Base-by-base conservation (phyloP, 306 rosid species). In the Mucuna pruriens region DNA sequence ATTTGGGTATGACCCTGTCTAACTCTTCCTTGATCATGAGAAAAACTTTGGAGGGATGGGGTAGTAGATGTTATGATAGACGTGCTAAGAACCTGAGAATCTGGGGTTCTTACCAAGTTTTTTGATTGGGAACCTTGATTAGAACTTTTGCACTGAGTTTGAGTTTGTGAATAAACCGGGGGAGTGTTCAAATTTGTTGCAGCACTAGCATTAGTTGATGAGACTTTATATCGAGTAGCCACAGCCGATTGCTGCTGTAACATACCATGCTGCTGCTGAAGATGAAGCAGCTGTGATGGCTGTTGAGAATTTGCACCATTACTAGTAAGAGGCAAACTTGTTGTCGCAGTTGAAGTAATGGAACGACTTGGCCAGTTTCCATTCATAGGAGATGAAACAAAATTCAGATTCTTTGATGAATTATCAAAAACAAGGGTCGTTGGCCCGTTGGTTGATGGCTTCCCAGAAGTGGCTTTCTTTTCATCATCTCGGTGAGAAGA, bases 371-470 rank as follows among this genome's bases (percentile, higher is more conserved):
- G 88, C 89, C 90, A 85, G 74, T 49, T 87, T 81, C 69, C 87
- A 48, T 76, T 51, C 49, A 68, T 40, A 25, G 92, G 82, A 74
- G 90, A 76, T 55, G 84, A 64, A 71, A 80, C 72, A 68, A 90
- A 87, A 81, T 83, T 89, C 2, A 88, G 86, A 79, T 84, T 84
- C 75, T 86, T 85, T 4, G 87, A 74, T 29, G 94, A 80, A 66
- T 90, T 87, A 78, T 89, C 89, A 11, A 89, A 90, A 70, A 82
- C 91, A 54, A 87, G 88, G 65, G 87, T 85, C 45, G 85, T 82
- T 78, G 88, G 92, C 39, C 80, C 91, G 31, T 45, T 71, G 77
- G 69, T 46, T 54, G 87, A 73, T 61, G 82, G 61, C 85, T 84
- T 86, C 52, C 82, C 84, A 68, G 89, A 74, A 69, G 42, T 39